Percentiles rank a stretch among this genome's conserved stretches.
These are phyloP conservation scores for Hippophae tibetana DNA, from an alignment of 306 rosid genomes.

Conservation along the genomic window DNA sequence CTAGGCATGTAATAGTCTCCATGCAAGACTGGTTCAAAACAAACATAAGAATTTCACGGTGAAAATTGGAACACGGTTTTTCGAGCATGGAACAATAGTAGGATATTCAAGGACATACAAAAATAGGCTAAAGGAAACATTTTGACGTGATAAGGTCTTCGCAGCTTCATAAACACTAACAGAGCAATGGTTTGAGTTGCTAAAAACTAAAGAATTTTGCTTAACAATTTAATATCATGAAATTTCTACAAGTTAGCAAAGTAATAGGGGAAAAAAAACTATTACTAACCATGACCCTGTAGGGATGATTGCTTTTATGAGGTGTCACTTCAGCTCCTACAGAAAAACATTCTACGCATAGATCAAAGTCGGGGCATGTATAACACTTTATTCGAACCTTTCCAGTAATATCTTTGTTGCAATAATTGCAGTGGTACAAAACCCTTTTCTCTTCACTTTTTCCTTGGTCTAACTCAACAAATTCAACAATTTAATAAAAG, in stretches of 20 bases:
- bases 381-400: conserved; percentile 89
- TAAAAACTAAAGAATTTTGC: too few species aligned
- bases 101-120: too few species aligned
- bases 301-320: conserved; percentile 82
- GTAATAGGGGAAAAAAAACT: not conserved
- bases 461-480: conserved; percentile 61
- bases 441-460: conserved; percentile 76
- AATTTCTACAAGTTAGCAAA: not conserved
- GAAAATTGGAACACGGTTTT: too few species aligned
- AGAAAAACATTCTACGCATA: conserved; percentile 89
- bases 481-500: not conserved
- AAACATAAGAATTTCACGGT: too few species aligned
- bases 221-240: too few species aligned
- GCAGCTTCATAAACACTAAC: too few species aligned
- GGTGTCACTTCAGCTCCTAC: conserved; percentile 94
- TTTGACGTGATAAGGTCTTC: too few species aligned
- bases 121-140: too few species aligned
- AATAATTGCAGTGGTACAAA: conserved; percentile 90
- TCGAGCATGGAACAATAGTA: too few species aligned
- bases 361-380: conserved; percentile 88
- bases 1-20: not conserved
- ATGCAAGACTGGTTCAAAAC: too few species aligned
- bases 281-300: conserved; percentile 85
- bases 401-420: conserved; percentile 93
- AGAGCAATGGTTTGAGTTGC: too few species aligned